Base-by-base conservation (phyloP, 768 basidiomycete genomes). In the Pleurotus tuoliensis region DNA sequence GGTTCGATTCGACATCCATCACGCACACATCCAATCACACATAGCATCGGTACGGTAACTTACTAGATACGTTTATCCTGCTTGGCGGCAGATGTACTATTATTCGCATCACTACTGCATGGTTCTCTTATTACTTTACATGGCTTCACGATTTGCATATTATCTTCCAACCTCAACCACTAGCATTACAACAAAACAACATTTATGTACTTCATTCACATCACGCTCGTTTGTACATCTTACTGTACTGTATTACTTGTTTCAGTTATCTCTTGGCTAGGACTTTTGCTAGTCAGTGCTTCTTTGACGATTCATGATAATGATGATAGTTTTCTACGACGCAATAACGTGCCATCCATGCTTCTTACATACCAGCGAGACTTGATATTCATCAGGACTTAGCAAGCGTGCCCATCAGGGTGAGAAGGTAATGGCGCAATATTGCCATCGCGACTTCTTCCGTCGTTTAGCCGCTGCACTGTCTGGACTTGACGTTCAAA, bases 241-340 rank as follows among this genome's bases (percentile, higher is more conserved):
- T 43, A 53, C 39, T 53, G 51, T 41, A 53, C 38, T 53, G 51
- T 53, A 53, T 53, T 53, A 53, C 41, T 53, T 53, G 48, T 50
- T 50, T 50, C 25, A 50, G 38, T 50, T 27, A 27, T 30, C 25
- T 4, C 30, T 37, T 27, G 30, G 5, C 11, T 50, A 8, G n/a
- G 20, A 44, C 41, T 44, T 16, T 44, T 16, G 11, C 5, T 18
- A n/a, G 48, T 16, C 30, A 25, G 5, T 30, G 12, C 15, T 11
- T 34, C 37, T n/a, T 50, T 50, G 27, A 30, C 25, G 9, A 30
- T 25, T 34, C 37, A 50, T 30, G 48, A 50, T 50, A n/a, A 50
- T 50, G 48, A 50, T 50, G 20, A 50, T n/a, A 2, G 18, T 16
- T 50, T 25, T 50, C 4, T 44, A 44, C 41, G 41, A 44, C 41